phyloP scores from a whole-genome alignment of 805 yeast species.

The Priceomyces melissophilus region DNA sequence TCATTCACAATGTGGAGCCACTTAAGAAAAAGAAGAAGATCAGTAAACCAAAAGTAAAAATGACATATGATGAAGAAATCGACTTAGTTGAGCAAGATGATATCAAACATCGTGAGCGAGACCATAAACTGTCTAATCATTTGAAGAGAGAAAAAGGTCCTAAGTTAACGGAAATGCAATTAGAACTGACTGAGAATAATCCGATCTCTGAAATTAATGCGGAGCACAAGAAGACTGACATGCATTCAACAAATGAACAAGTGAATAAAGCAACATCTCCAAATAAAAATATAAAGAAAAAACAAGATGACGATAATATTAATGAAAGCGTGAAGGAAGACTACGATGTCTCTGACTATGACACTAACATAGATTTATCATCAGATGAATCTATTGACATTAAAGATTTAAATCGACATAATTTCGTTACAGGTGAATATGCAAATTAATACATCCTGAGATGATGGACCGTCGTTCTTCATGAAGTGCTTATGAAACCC shows the following conservation, averaged over 20 bases:
- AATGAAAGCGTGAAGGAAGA: background rate
- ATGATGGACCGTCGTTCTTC: background rate
- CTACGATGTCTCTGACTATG: conserved; percentile 16
- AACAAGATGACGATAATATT: background rate
- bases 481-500: conserved; percentile 29
- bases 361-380: conserved; percentile 21
- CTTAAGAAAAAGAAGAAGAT: conserved; percentile 14
- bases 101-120: background rate
- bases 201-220: background rate
- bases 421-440: conserved; percentile 4
- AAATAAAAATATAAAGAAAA: background rate
- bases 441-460: background rate
- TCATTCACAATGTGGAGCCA: conserved; percentile 6
- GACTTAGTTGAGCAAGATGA: background rate
- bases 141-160: too few species aligned
- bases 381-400: conserved; percentile 15
- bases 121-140: too few species aligned
- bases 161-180: too few species aligned
- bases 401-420: conserved; percentile 8
- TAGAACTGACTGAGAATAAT: background rate
- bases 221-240: background rate
- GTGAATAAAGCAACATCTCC: background rate
- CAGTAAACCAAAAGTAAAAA: conserved; percentile 27
- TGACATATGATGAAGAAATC: conserved; percentile 23
- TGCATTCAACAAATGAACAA: background rate